Evolutionary conservation across 495 filamentous ascomycete species (phyloP), one percentile per base, ranked within the genome.

Genomic region (Symbiotaphrina buchneri): DNA sequence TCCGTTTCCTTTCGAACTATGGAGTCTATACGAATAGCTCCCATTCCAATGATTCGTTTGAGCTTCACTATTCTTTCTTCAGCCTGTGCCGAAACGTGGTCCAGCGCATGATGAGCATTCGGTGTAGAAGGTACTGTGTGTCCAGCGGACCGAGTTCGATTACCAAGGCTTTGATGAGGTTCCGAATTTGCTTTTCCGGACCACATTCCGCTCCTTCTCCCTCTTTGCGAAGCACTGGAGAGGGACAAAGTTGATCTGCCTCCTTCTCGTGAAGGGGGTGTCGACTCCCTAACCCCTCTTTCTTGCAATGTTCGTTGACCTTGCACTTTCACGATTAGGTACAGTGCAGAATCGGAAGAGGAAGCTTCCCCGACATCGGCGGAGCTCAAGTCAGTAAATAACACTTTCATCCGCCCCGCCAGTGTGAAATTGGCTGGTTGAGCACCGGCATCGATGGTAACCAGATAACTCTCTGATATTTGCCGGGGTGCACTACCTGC

Each of bases 171-270:
- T n/a, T n/a, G n/a, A n/a, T n/a, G n/a, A n/a, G n/a, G n/a, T n/a
- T n/a, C n/a, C n/a, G n/a, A n/a, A n/a, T n/a, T n/a, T n/a, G 16
- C 32, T 21, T 47, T 53, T 24, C 56, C 51, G 0, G 70, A 68
- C 71, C 80, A 90, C 71, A 90, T 83, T 44, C 85, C 53, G 48
- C 83, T 91, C 47, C 71, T 66, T 39, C 83, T 68, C 40, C 78
- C 74, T 36, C 55, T 53, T 38, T 55, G 63, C 14, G 56, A 28
- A 35, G 54, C 57, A 18, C 54, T 56, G 33, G 53, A 55, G 13
- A 7, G n/a, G 14, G 15, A 32, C 15, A n/a, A 10, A 15, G 21
- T 26, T 6, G 17, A 5, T 21, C 18, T 7, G 6, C n/a, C 11
- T 4, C 20, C 31, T 6, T 35, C 28, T 34, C 26, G 21, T 5